Conservation (phyloP, 2,329 filamentous ascomycete genomes). For the Diaporthe sp. region DNA sequence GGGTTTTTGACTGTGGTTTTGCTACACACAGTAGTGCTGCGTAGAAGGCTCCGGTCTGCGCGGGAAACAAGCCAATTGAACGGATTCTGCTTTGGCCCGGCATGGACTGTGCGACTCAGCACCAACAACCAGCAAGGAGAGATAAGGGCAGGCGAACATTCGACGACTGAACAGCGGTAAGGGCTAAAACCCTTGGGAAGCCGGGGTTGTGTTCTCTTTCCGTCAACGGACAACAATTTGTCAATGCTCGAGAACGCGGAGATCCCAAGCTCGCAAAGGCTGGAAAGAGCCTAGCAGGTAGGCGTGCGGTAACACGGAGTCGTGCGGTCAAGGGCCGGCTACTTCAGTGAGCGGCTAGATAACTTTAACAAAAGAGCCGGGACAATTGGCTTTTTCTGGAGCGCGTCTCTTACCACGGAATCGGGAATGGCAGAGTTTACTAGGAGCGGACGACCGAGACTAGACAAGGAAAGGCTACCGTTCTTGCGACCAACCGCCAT, state of each 20-base stretch:
- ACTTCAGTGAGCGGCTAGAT: conserved; percentile 23
- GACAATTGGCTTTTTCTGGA: conserved; percentile 26
- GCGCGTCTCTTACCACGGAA: conserved; percentile 28
- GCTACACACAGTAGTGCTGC: not conserved
- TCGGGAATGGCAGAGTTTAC: conserved; percentile 28
- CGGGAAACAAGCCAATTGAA: conserved; percentile 2
- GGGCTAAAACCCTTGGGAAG: not conserved
- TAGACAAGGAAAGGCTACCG: conserved; percentile 22
- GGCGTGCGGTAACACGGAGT: not conserved
- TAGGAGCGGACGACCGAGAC: conserved; percentile 25
- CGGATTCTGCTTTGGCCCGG: not conserved
- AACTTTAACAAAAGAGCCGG: conserved; percentile 22
- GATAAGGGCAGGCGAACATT: conserved; percentile 9
- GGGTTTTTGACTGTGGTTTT: not conserved
- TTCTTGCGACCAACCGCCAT: conserved; percentile 10
- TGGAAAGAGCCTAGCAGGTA: not conserved
- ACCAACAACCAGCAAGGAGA: conserved; percentile 12
- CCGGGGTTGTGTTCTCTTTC: not conserved
- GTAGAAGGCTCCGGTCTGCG: not conserved
- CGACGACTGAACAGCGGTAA: not conserved
- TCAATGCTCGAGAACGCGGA: conserved; percentile 18
- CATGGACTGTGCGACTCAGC: conserved; percentile 9
- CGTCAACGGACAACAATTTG: conserved; percentile 10
- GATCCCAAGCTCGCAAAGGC: not conserved
- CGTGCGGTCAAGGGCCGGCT: not conserved